Conservation (phyloP, 495 filamentous ascomycete species). For the Penicillium odoratum region DNA sequence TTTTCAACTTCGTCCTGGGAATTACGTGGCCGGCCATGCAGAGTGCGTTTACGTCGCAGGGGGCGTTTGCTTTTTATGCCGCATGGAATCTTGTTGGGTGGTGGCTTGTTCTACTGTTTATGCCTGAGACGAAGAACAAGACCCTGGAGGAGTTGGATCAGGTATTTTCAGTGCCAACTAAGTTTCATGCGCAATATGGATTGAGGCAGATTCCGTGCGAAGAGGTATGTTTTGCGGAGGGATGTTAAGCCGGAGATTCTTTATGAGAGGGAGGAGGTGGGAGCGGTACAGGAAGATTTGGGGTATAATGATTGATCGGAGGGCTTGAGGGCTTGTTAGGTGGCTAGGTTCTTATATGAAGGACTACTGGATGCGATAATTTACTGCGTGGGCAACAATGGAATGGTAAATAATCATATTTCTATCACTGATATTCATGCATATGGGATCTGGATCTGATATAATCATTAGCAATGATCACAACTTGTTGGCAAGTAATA, state of each 20-base stretch:
- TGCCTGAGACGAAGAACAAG: constrained; percentile 53
- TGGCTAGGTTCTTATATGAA: background rate
- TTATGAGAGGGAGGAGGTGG: constrained; percentile 39
- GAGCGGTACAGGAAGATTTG: constrained; percentile 20
- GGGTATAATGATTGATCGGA: constrained; percentile 28
- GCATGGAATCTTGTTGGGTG: constrained; percentile 52
- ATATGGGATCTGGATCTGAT: background rate
- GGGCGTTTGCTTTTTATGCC: constrained; percentile 60
- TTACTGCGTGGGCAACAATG: background rate
- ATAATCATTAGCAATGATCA: constrained; percentile 11
- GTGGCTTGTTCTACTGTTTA: constrained; percentile 48
- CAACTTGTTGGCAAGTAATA: constrained; percentile 1
- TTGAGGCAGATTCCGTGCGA: constrained; percentile 48
- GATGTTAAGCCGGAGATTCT: constrained; percentile 38
- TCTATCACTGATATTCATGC: background rate
- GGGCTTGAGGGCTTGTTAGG: background rate
- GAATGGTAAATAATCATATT: background rate
- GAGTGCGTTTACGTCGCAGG: constrained; percentile 44
- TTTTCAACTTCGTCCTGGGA: constrained; percentile 43
- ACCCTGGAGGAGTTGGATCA: constrained; percentile 49
- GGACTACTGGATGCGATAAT: background rate
- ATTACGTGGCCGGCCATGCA: constrained; percentile 62
- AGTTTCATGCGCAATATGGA: constrained; percentile 46
- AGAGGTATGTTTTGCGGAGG: constrained; percentile 43
- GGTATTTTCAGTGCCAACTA: constrained; percentile 53